phyloP scores from a whole-genome alignment of 1,284 basidiomycete species.

The Blastosporella zonata region DNA sequence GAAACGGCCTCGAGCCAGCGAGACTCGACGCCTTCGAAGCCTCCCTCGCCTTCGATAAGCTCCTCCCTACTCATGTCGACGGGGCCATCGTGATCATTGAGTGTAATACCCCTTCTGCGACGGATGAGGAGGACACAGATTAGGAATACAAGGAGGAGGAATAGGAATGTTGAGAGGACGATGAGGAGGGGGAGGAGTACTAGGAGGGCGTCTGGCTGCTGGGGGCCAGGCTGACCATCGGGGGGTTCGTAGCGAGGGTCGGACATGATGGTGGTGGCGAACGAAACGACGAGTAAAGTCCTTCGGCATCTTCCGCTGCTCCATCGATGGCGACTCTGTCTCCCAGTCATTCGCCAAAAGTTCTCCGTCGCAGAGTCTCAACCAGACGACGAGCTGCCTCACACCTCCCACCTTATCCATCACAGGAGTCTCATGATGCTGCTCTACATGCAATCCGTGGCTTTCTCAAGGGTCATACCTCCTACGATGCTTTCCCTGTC shows the following conservation, averaged over 20 bases:
- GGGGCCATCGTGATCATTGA: conserved; percentile 88
- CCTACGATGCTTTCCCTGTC: conserved; percentile 96
- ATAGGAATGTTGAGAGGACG: conserved; percentile 88
- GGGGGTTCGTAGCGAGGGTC: conserved; percentile 26
- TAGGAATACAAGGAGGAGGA: conserved; percentile 88
- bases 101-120: conserved; percentile 75
- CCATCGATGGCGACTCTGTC: conserved; percentile 29
- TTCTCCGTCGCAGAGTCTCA: conserved; percentile 33
- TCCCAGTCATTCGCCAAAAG: conserved; percentile 32
- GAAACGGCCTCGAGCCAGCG: conserved; percentile 88
- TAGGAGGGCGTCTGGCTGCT: conserved; percentile 61
- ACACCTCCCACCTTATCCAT: conserved; percentile 50
- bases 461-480: conserved; percentile 82
- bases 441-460: conserved; percentile 77
- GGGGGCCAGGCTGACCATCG: conserved; percentile 22
- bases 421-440: conserved; percentile 66
- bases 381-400: conserved; percentile 54
- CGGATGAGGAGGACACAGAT: conserved; percentile 84
- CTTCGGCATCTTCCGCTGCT: conserved; percentile 8
- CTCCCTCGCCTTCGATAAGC: conserved; percentile 85
- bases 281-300: no score
- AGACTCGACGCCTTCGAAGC: conserved; percentile 86
- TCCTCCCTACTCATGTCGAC: conserved; percentile 92
- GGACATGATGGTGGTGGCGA: conserved; percentile 5
- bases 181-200: conserved; percentile 90